Evolutionary conservation across 805 yeast genomes (phyloP).

Genomic region (Priceomyces medius): DNA sequence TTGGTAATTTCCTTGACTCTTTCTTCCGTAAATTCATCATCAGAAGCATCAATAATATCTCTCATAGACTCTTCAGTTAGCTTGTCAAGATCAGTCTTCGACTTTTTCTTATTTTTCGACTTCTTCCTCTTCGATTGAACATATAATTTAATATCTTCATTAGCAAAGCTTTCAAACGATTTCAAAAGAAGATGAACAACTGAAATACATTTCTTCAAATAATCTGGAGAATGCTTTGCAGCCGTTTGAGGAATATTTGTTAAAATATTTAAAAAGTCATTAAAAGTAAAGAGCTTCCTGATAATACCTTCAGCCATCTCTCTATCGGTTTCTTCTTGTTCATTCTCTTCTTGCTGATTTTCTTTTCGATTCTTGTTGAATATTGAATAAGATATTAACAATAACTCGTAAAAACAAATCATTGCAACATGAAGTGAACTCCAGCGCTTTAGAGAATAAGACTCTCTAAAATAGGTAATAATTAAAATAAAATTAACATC

Average conservation of each 20-base stretch:
- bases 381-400: constrained; percentile 49
- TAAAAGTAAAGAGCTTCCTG: constrained; percentile 68
- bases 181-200: constrained; percentile 64
- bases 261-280: constrained; percentile 54
- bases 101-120: constrained; percentile 26
- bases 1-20: constrained; percentile 36
- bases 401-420: constrained; percentile 62
- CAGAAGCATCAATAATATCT: constrained; percentile 33
- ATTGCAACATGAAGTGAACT: constrained; percentile 68
- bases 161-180: constrained; percentile 64
- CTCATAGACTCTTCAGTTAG: constrained; percentile 21
- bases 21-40: constrained; percentile 33
- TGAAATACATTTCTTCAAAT: constrained; percentile 59
- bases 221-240: constrained; percentile 59
- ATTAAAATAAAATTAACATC: constrained; percentile 60
- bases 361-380: constrained; percentile 23
- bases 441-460: constrained; percentile 47
- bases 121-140: constrained; percentile 46
- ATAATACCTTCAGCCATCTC: constrained; percentile 57
- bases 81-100: constrained; percentile 22
- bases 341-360: constrained; percentile 24
- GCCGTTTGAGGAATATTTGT: constrained; percentile 63
- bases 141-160: constrained; percentile 50
- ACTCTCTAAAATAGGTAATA: constrained; percentile 43
- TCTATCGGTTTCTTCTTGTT: constrained; percentile 47